These are phyloP conservation scores for Aspergillus bridgeri DNA, from an alignment of 495 filamentous ascomycete species.

Conservation along the genomic window DNA sequence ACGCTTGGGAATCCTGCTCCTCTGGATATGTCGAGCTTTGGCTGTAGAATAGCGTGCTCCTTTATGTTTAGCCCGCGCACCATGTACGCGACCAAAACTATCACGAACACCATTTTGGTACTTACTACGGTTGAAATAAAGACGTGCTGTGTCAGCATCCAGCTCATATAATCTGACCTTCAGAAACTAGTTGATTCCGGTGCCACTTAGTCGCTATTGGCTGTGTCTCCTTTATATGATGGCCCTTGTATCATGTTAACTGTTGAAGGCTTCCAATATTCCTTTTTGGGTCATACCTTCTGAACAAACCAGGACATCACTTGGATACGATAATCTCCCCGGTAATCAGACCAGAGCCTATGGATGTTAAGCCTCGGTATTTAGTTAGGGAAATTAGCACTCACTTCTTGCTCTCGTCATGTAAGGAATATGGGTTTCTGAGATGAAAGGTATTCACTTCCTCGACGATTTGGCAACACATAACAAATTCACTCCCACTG, in stretches of 20 bases:
- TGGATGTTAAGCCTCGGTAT: neutral
- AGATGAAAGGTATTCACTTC: too few relatives aligned
- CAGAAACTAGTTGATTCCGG: neutral
- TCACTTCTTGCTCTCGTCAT: constrained; percentile 24
- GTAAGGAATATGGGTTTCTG: too few relatives aligned
- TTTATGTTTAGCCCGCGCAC: constrained; percentile 9
- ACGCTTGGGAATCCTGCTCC: constrained; percentile 5
- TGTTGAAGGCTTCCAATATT: neutral
- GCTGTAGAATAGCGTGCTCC: constrained; percentile 11
- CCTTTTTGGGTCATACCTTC: constrained; percentile 16
- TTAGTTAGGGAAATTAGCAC: neutral
- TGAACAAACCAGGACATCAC: constrained; percentile 28
- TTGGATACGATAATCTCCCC: constrained; percentile 17
- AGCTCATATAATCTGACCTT: constrained; percentile 20
- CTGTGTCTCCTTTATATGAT: constrained; percentile 20
- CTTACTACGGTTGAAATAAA: constrained; percentile 18
- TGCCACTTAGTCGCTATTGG: constrained; percentile 14
- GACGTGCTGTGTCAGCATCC: constrained; percentile 6
- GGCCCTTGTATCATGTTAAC: constrained; percentile 14
- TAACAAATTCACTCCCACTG: too few relatives aligned
- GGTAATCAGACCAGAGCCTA: constrained; percentile 20
- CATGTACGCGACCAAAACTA: neutral
- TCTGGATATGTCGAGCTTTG: constrained; percentile 4
- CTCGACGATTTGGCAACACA: too few relatives aligned
- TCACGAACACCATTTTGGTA: neutral